Conservation (phyloP, 495 filamentous ascomycete genomes). For the Cetradonia linearis region DNA sequence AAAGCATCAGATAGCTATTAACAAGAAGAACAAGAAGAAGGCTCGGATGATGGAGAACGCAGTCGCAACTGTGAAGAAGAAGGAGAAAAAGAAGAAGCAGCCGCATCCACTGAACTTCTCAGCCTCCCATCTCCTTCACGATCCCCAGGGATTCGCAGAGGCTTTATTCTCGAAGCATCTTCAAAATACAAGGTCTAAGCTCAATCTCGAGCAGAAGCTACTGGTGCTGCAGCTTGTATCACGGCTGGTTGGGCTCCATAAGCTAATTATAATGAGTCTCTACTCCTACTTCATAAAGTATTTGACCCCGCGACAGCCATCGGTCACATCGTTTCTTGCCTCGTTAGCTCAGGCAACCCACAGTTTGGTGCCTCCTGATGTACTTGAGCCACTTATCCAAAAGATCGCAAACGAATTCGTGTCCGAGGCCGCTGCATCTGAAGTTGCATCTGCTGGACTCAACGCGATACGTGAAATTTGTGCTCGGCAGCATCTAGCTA, state of each 20-base stretch:
- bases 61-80: slow-evolving; percentile 62
- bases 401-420: slow-evolving; percentile 99
- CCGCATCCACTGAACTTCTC: slow-evolving; percentile 91
- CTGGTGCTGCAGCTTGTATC: slow-evolving; percentile 80
- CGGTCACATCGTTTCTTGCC: slow-evolving; percentile 89
- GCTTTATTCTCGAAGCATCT: slow-evolving; percentile 82
- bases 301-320: slow-evolving; percentile 78
- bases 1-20: slow-evolving; percentile 76
- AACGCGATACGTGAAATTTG: slow-evolving; percentile 95
- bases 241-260: slow-evolving; percentile 84
- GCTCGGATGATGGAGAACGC: slow-evolving; percentile 68
- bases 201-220: slow-evolving; percentile 85
- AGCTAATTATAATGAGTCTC: slow-evolving; percentile 72
- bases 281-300: slow-evolving; percentile 83
- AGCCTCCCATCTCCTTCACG: slow-evolving; percentile 90
- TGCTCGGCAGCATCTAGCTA: slow-evolving; percentile 80
- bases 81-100: slow-evolving; percentile 78
- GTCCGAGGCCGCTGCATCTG: slow-evolving; percentile 80
- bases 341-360: slow-evolving; percentile 87
- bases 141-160: slow-evolving; percentile 93
- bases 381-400: slow-evolving; percentile 77
- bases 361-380: slow-evolving; percentile 84
- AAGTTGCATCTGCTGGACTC: slow-evolving; percentile 85
- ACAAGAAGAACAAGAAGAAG: slow-evolving; percentile 92
- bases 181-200: slow-evolving; percentile 72